Percentiles rank a stretch among this genome's conserved stretches.
These are phyloP conservation scores for Russula dissimulans DNA, from an alignment of 768 basidiomycete genomes.

Conservation along the genomic window DNA sequence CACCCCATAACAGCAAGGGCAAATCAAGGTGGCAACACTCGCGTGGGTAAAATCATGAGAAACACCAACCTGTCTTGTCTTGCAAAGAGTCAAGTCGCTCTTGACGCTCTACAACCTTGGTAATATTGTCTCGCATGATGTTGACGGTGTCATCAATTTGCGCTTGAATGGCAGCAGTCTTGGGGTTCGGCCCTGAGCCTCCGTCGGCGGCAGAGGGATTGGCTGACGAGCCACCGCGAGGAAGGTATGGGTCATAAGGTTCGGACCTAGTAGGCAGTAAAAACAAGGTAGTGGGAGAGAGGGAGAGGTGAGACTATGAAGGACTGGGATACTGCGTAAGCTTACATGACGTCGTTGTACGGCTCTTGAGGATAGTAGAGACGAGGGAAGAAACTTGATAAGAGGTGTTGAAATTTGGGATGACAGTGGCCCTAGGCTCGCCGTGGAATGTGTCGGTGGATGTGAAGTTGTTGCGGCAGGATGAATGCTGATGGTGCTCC, in stretches of 20 bases:
- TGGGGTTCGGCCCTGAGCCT: constrained; percentile 46
- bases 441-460: constrained; percentile 6
- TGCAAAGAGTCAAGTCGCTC: constrained; percentile 90
- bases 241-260: constrained; percentile 98
- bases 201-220: constrained; percentile 37
- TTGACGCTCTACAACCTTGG: constrained; percentile 89
- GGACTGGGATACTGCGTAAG: neutral
- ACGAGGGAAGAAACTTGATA: neutral
- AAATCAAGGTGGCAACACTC: neutral
- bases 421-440: constrained; percentile 10
- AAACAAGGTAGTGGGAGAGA: constrained; percentile 12
- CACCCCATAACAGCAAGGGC: neutral
- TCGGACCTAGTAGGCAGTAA: constrained; percentile 60
- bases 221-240: constrained; percentile 65
- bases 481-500: neutral
- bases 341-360: constrained; percentile 17
- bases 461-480: neutral
- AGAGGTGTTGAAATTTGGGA: neutral
- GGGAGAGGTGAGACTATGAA: constrained; percentile 10
- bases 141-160: constrained; percentile 97
- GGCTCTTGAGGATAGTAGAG: neutral
- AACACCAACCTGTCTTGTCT: constrained; percentile 88
- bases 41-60: neutral
- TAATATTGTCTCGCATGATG: constrained; percentile 98
- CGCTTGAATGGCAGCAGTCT: constrained; percentile 92